Evolutionary conservation across 495 filamentous ascomycete species (phyloP), one percentile per base, ranked within the genome.

Genomic region (Alectoria sarmentosa): DNA sequence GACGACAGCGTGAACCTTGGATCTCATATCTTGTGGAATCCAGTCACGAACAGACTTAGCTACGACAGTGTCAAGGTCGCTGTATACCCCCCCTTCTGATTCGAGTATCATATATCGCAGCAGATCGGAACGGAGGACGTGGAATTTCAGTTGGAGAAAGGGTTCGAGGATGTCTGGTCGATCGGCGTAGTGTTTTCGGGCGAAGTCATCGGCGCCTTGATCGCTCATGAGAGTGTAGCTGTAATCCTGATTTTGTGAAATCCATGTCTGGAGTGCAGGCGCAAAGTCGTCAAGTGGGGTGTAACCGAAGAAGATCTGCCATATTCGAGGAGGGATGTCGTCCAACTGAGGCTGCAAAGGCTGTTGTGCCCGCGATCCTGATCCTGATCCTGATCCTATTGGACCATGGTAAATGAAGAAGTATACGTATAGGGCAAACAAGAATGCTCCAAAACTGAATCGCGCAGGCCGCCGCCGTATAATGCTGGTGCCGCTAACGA

Each of bases 91-190:
- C 34, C 83, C 83, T 67, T 87, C 79, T 60, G 78, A 78, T 42
- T 80, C 80, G 60, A 86, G 74, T 59, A 86, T 70, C 66, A 86
- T 72, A 67, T 86, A 84, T 14, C 83, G 81, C 30, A 85, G 74
- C 15, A 85, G 76, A 67, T 85, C 84, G 21, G 81, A 80, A 65
- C 81, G 80, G 32, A 80, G 70, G 65, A 80, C 79, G 0, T 76
- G 74, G 38, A 79, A 76, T 36, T 70, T 66, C 30, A 84, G 69
- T 9, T 66, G 61, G 34, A 73, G 63, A 65, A 74, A 80, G 30
- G 76, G 68, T 23, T 76, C 67, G 60, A 80, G 63, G 48, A 82
- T 77, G 32, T 78, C 72, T 10, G 76, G 73, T 36, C 60, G 63
- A 36, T 71, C 59, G 23, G 70, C 71, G 61, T 64, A 75, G 19